Evolutionary conservation across 2,329 filamentous ascomycete genomes (phyloP), one percentile per base, ranked within the genome.

Genomic region (Aspergillus spinulosporus): DNA sequence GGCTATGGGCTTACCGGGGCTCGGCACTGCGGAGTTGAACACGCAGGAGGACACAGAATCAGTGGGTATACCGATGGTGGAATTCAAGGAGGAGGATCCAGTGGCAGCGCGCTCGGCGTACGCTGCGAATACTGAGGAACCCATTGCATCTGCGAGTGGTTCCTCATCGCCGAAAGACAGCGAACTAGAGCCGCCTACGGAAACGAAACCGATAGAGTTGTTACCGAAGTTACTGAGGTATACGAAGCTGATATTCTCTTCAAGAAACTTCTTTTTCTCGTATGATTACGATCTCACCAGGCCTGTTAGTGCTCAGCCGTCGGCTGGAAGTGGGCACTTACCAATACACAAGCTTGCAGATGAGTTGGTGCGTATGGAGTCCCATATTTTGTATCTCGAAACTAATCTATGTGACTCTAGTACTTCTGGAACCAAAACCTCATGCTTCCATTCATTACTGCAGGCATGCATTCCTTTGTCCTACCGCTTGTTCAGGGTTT

Each of bases 381-480:
- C 11, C 21, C 28, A 28, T 39, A 3, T 11, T 47, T 21, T 29
- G 14, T n/a, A 9, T 14, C 9, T 6, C 9, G 47, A 49, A 55
- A 59, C 9, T 29, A 63, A 43, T 63, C 44, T n/a, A 2, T 46
- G 15, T 45, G 15, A 15, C 42, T 37, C 3, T 59, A 85, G 69
- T 97, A 88, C 73, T 97, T 97, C 72, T 99, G 94, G 93, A 99
- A 99, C 67, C 82, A 82, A 28, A 81, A 91, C 68, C 81, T 97
- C 11, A 76, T 90, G 28, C 75, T 82, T 29, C 87, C 89, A 0
- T 92, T 99, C 59, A 83, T 91, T 47, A 82, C 89, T 14, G 81
- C 83, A n/a, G 86, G 88, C 0, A 84, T 90, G 21, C 84, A 91
- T 64, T 78, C 80, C 0, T 82, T 96, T 52, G 81, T 88, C 1